Evolutionary conservation across 164 flowering plant genomes (phyloP).

Genomic region (Brasenia schreberi): DNA sequence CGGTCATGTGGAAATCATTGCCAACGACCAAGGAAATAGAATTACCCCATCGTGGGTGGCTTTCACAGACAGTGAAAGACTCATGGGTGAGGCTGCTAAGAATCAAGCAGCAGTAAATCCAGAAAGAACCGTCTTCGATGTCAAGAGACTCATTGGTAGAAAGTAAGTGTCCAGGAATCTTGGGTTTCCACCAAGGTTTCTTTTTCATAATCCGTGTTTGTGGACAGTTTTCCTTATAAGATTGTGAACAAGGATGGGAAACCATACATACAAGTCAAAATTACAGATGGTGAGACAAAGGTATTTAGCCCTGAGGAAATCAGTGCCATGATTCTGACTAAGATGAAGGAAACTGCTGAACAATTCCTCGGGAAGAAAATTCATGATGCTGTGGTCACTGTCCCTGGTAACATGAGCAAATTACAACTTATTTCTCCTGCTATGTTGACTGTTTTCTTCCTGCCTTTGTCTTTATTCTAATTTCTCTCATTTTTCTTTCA

Average conservation of each 20-base stretch:
- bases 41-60: constrained; percentile 92
- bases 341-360: constrained; percentile 49
- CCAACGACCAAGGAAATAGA: constrained; percentile 87
- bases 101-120: constrained; percentile 37
- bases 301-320: constrained; percentile 54
- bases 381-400: constrained; percentile 37
- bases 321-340: constrained; percentile 41
- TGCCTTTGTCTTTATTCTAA: background rate
- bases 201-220: constrained; percentile 14
- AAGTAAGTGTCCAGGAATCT: constrained; percentile 16
- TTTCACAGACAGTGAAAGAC: constrained; percentile 27
- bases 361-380: constrained; percentile 32
- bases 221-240: constrained; percentile 37
- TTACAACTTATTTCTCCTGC: background rate
- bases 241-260: constrained; percentile 42
- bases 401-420: constrained; percentile 24
- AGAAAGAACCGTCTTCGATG: constrained; percentile 33
- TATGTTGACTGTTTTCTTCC: background rate
- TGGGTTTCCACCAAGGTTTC: background rate
- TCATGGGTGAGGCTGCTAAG: constrained; percentile 65
- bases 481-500: background rate
- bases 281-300: constrained; percentile 31
- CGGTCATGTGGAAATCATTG: constrained; percentile 73
- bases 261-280: constrained; percentile 38
- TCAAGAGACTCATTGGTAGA: constrained; percentile 40